These are phyloP conservation scores for Macrocybe gigantea DNA, from an alignment of 768 basidiomycete species.

Conservation along the genomic window DNA sequence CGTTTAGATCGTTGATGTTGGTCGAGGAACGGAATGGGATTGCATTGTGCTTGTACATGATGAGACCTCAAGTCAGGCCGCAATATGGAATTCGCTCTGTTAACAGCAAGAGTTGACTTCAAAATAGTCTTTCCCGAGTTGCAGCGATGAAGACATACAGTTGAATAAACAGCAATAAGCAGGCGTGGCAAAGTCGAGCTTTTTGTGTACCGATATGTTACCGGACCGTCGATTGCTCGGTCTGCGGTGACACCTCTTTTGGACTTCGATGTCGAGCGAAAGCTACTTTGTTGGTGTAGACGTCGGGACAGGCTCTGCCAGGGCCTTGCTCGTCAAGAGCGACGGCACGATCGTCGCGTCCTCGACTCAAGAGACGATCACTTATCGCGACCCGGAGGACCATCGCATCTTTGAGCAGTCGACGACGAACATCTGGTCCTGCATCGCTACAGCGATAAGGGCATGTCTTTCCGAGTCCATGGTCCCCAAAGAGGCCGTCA, in stretches of 20 bases:
- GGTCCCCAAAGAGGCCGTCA: slow-evolving; percentile 55
- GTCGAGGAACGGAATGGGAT: too few relatives aligned
- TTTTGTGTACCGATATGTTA: too few relatives aligned
- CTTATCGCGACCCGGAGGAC: slow-evolving; percentile 80
- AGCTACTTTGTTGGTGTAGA: slow-evolving; percentile 70
- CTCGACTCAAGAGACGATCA: slow-evolving; percentile 74
- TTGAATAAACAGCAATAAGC: too few relatives aligned
- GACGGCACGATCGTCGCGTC: slow-evolving; percentile 73
- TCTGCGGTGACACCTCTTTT: background rate
- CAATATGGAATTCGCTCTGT: too few relatives aligned
- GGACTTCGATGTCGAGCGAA: slow-evolving; percentile 24
- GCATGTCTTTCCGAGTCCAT: slow-evolving; percentile 55
- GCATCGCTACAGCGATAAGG: slow-evolving; percentile 56
- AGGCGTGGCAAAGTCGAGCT: too few relatives aligned
- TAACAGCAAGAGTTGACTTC: too few relatives aligned
- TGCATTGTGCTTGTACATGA: too few relatives aligned
- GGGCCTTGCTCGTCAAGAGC: slow-evolving; percentile 72
- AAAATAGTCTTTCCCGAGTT: too few relatives aligned
- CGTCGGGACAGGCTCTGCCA: slow-evolving; percentile 91
- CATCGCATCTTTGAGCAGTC: slow-evolving; percentile 97
- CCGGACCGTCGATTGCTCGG: too few relatives aligned
- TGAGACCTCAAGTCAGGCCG: too few relatives aligned
- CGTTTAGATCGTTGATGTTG: too few relatives aligned
- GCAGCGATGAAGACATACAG: too few relatives aligned
- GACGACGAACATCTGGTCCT: slow-evolving; percentile 79